phyloP scores from a whole-genome alignment of 116 monocot species.

The Trichopus zeylanicus region DNA sequence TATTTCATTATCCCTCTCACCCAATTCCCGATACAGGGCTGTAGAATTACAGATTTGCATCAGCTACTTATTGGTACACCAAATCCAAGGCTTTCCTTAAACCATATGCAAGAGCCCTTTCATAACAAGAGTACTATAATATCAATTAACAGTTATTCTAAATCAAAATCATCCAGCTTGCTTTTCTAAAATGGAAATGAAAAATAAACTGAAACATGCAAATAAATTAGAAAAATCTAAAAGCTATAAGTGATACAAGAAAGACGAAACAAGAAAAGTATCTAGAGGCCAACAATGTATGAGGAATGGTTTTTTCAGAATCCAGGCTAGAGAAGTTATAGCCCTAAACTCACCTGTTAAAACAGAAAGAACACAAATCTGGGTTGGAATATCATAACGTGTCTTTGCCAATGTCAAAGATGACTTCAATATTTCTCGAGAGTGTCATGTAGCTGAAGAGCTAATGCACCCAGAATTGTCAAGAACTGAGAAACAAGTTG shows the following conservation, averaged over 20 bases:
- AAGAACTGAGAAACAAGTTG: constrained; percentile 99
- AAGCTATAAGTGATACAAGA: too few species aligned
- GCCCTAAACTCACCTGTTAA: constrained; percentile 62
- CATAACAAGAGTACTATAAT: not conserved
- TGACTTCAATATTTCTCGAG: constrained; percentile 95
- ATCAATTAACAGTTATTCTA: not conserved
- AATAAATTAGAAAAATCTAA: too few species aligned
- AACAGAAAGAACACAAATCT: constrained; percentile 96
- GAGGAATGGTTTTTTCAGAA: too few species aligned
- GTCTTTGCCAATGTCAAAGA: constrained; percentile 94
- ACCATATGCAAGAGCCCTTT: not conserved
- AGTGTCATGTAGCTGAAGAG: constrained; percentile 89
- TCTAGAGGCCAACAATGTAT: too few species aligned
- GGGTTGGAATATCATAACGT: constrained; percentile 95
- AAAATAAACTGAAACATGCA: too few species aligned
- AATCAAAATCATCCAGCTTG: too few species aligned
- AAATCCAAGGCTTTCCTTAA: not conserved
- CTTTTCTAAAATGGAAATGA: too few species aligned
- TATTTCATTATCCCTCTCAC: constrained; percentile 85
- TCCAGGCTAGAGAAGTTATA: too few species aligned
- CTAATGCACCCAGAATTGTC: constrained; percentile 84
- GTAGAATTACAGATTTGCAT: not conserved
- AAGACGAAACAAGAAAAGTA: too few species aligned
- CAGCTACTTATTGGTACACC: not conserved
- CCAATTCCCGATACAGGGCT: constrained; percentile 85